Evolutionary conservation across 805 yeast genomes (phyloP).

Genomic region (Cyberlindnera subsufficiens): DNA sequence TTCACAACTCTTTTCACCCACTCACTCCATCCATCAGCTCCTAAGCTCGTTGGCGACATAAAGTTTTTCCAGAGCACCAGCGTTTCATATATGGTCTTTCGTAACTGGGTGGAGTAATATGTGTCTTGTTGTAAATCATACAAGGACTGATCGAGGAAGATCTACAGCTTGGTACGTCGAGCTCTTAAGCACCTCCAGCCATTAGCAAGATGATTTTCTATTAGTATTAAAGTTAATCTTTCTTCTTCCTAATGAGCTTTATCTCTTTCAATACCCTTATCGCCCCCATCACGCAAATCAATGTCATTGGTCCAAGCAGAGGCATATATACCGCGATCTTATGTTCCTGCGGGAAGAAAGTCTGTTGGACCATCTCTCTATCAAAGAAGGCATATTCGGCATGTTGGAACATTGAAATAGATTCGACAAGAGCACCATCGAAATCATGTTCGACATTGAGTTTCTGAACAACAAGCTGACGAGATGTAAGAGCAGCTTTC

Average conservation of each 20-base stretch:
- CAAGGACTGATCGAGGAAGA: too few relatives aligned
- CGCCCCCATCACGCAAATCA: constrained; percentile 53
- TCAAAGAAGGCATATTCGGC: constrained; percentile 78
- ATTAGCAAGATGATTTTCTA: too few relatives aligned
- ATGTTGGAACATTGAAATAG: constrained; percentile 37
- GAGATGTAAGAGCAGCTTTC: constrained; percentile 38
- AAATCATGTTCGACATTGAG: constrained; percentile 22
- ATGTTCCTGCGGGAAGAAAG: constrained; percentile 92
- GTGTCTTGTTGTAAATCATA: too few relatives aligned
- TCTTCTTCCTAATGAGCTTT: constrained; percentile 14
- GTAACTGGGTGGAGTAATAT: too few relatives aligned
- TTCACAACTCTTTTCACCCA: too few relatives aligned
- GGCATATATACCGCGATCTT: constrained; percentile 93
- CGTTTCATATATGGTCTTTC: too few relatives aligned
- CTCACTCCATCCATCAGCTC: too few relatives aligned
- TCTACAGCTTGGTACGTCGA: too few relatives aligned
- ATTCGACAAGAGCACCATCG: constrained; percentile 50
- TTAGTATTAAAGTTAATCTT: constrained; percentile 1
- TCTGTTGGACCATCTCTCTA: constrained; percentile 92
- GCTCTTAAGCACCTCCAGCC: too few relatives aligned
- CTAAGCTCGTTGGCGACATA: too few relatives aligned
- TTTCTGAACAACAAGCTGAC: constrained; percentile 25
- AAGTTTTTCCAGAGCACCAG: too few relatives aligned
- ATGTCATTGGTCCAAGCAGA: constrained; percentile 74
- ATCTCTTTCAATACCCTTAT: constrained; percentile 39